Base-by-base conservation (phyloP, 106 monocot genomes). In the Dendrobium catenatum region DNA sequence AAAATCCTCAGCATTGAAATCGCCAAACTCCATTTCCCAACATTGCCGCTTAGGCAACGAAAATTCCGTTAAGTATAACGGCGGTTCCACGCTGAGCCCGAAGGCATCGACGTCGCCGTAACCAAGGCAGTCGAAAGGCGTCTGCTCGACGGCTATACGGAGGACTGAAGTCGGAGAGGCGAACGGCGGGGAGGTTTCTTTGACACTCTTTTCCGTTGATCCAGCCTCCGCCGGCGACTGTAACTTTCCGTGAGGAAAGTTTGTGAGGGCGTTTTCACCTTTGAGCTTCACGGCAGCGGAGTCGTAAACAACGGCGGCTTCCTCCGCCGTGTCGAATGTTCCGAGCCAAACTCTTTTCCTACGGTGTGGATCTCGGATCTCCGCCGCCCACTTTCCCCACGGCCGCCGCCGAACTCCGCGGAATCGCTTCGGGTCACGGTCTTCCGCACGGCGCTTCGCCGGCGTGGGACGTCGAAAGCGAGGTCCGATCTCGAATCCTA, bases 1-100 rank as follows among this genome's bases (percentile, higher is more conserved):
- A 51, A 82, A 82, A 27, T 82, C 81, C 18, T 81, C 81, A 3
- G 64, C 59, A n/a, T 82, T 72, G 76, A 82, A 76, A 82, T 82
- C 76, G 37, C 26, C 76, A n/a, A 82, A 82, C 27, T 76, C 76
- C 10, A 61, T 59, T 46, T 82, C 81, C 59, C 56, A 76, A 61
- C 6, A 42, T 1, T 42, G 37, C 59, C 59, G 76, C 22, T 64
- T 64, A 37, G 76, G 27, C 15, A 40, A 40, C 16, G 56, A 51
- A 8, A 82, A 66, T 29, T 82, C 81, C 81, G 81, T 76, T 47
- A 76, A 47, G 9, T 8, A 46, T 47, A 82, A 82, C 81, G 81
- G 81, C 64, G 81, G 61, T 1, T 82, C 81, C 27, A 82, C 44
- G 64, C 81, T 61, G 55, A 82, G 7, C 6, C 81, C 81, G 24